Conservation (phyloP, 495 filamentous ascomycete species). For the Aspergillus sclerotiicarbonarius region DNA sequence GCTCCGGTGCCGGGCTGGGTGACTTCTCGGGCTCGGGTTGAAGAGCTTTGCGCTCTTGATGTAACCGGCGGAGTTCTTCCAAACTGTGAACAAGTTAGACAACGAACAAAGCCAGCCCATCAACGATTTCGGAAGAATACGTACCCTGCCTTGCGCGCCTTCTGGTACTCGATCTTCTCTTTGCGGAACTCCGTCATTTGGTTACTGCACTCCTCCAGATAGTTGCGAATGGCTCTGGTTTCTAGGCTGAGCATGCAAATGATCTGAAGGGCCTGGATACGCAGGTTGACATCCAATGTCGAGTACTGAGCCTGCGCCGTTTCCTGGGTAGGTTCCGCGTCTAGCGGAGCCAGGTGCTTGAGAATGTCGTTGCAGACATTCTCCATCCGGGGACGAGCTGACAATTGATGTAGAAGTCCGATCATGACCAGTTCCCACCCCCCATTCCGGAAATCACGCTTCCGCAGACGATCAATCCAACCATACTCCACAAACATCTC, state of each 20-base stretch:
- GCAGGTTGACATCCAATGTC: slow-evolving; percentile 75
- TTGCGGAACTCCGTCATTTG: slow-evolving; percentile 92
- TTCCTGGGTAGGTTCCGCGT: slow-evolving; percentile 67
- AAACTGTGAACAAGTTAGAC: slow-evolving; percentile 49
- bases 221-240: slow-evolving; percentile 78
- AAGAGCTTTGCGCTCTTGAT: slow-evolving; percentile 85
- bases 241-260: slow-evolving; percentile 83
- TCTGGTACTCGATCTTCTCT: slow-evolving; percentile 90
- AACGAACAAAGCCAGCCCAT: slow-evolving; percentile 19
- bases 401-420: slow-evolving; percentile 81
- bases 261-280: slow-evolving; percentile 78
- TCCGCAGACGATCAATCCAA: slow-evolving; percentile 81
- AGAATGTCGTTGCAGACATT: slow-evolving; percentile 77
- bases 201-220: slow-evolving; percentile 86
- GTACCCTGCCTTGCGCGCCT: slow-evolving; percentile 77
- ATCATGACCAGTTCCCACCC: slow-evolving; percentile 91
- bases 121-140: slow-evolving; percentile 36
- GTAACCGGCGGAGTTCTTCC: slow-evolving; percentile 76
- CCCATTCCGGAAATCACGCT: slow-evolving; percentile 83
- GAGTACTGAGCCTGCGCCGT: slow-evolving; percentile 70
- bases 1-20: slow-evolving; percentile 60
- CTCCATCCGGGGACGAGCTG: slow-evolving; percentile 65
- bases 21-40: slow-evolving; percentile 66
- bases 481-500: slow-evolving; percentile 66
- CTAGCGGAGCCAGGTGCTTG: slow-evolving; percentile 71